Conservation (phyloP, 1,139 yeast species). For the Hyphopichia pseudoburtonii region DNA sequence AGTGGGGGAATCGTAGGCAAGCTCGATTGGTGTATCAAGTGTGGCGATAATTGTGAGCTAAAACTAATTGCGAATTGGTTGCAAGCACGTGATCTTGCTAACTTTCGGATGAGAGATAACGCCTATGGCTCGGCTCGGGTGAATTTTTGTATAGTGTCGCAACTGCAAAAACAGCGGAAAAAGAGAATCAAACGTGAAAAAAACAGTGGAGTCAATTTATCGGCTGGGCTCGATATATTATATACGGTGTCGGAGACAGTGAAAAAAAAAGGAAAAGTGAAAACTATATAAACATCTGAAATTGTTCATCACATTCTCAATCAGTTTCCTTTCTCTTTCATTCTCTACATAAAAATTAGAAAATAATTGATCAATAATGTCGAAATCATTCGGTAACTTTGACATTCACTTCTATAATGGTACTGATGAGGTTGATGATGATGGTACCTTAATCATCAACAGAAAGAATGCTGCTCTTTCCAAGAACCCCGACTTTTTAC, state of each 20-base stretch:
- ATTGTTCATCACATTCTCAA: too few relatives aligned
- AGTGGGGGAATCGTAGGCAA: too few relatives aligned
- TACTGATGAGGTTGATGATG: slow-evolving; percentile 38
- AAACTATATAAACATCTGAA: neutral
- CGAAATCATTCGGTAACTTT: slow-evolving; percentile 33
- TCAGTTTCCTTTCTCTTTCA: too few relatives aligned
- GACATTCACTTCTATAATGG: slow-evolving; percentile 43
- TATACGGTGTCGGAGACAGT: neutral
- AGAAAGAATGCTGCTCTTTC: slow-evolving; percentile 23
- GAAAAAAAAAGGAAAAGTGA: neutral
- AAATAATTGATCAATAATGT: neutral
- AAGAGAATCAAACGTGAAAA: neutral
- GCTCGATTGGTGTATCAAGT: too few relatives aligned
- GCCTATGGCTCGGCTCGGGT: slow-evolving; percentile 4
- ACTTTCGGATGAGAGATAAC: too few relatives aligned
- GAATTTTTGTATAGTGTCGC: neutral
- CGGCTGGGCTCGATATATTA: too few relatives aligned
- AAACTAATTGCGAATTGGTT: too few relatives aligned
- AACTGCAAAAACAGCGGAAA: neutral
- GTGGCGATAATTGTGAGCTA: too few relatives aligned
- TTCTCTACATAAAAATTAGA: neutral
- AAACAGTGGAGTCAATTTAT: slow-evolving; percentile 3
- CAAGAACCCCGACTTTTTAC: slow-evolving; percentile 44
- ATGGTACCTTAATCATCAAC: slow-evolving; percentile 38
- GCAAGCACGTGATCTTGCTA: slow-evolving; percentile 5